Conservation (phyloP, 2,329 filamentous ascomycete genomes). For the Fusarium coicis region DNA sequence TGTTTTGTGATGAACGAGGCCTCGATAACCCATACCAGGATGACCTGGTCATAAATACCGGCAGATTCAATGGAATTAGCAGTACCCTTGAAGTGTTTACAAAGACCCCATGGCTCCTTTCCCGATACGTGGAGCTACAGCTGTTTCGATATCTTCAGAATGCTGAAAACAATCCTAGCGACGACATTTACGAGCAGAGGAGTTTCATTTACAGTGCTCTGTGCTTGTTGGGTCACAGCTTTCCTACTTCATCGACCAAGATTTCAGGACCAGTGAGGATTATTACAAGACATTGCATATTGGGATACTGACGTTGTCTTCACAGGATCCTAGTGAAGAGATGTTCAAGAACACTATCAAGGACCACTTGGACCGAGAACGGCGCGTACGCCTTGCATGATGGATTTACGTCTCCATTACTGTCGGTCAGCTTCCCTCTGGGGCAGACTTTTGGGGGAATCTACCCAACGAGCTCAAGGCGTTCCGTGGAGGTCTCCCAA, state of each 20-base stretch:
- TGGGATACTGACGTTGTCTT: background rate
- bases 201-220: background rate
- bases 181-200: background rate
- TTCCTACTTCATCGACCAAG: fast-evolving
- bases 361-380: background rate
- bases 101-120: background rate
- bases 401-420: background rate
- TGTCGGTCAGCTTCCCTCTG: background rate
- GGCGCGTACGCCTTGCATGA: background rate
- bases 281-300: fast-evolving
- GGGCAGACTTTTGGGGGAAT: background rate
- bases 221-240: background rate
- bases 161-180: background rate
- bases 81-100: background rate
- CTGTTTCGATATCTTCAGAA: background rate
- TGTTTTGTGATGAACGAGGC: background rate
- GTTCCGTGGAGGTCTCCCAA: background rate
- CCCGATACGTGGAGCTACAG: background rate
- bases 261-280: fast-evolving
- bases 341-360: background rate
- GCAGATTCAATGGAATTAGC: no score
- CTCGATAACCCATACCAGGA: background rate
- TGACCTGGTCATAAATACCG: background rate
- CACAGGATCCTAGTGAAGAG: background rate
- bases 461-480: background rate